Percentiles rank a stretch among this genome's conserved stretches.
phyloP scores from a whole-genome alignment of 805 yeast genomes.

The Yarrowia phangngaensis region DNA sequence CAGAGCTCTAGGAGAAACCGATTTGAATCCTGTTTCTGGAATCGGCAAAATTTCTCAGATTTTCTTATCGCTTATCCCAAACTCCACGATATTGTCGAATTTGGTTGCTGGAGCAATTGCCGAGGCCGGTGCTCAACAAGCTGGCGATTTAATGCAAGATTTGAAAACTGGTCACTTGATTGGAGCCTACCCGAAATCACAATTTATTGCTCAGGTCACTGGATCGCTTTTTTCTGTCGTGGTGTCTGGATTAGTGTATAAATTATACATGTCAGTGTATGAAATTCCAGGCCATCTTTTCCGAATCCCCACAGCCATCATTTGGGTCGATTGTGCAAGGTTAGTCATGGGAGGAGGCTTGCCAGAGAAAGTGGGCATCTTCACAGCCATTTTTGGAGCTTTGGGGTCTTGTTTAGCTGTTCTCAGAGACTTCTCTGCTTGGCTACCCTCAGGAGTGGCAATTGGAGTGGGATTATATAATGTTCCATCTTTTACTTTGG shows the following conservation, averaged over 20 bases:
- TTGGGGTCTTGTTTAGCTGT: constrained; percentile 49
- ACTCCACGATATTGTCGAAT: constrained; percentile 77
- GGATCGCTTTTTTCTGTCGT: constrained; percentile 85
- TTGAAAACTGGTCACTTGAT: constrained; percentile 87
- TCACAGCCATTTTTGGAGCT: constrained; percentile 65
- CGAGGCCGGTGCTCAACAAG: constrained; percentile 98
- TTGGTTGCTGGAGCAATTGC: constrained; percentile 95
- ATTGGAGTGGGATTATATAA: constrained; percentile 96
- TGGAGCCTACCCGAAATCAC: constrained; percentile 91
- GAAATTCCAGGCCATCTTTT: constrained; percentile 78
- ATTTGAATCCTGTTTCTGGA: constrained; percentile 93
- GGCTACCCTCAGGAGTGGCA: constrained; percentile 91
- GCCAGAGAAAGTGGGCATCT: constrained; percentile 69
- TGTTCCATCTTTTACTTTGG: constrained; percentile 87
- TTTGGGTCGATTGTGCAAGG: constrained; percentile 95
- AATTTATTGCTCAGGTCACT: constrained; percentile 81
- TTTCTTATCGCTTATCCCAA: constrained; percentile 70
- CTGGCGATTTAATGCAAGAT: constrained; percentile 97
- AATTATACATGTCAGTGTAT: constrained; percentile 74
- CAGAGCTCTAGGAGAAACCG: constrained; percentile 94
- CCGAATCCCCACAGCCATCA: constrained; percentile 89
- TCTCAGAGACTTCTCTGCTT: constrained; percentile 48
- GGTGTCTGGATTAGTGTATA: constrained; percentile 76
- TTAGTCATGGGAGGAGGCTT: constrained; percentile 84
- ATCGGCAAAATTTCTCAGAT: constrained; percentile 92